These are phyloP conservation scores for Naganishia sp. DNA, from an alignment of 1,284 basidiomycete genomes.

Conservation along the genomic window DNA sequence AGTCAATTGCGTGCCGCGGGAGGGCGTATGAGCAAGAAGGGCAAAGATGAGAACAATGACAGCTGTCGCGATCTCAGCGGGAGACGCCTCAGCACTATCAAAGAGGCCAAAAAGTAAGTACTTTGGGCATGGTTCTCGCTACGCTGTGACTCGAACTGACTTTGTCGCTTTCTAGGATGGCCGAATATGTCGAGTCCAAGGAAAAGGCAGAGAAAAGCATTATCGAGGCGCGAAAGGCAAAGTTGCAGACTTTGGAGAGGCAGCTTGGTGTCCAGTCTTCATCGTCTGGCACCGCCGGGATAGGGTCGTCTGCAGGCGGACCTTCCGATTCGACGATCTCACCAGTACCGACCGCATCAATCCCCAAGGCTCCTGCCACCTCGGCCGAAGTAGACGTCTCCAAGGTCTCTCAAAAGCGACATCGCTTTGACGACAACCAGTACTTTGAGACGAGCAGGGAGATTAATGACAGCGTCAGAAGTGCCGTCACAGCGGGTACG, in stretches of 20 bases:
- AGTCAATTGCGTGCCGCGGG: conserved; percentile 94
- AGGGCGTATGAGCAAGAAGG: conserved; percentile 96
- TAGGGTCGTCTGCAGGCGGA: conserved; percentile 7
- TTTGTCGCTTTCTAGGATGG: conserved; percentile 62
- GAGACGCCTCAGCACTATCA: conserved; percentile 84
- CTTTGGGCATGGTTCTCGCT: not conserved
- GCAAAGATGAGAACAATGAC: conserved; percentile 79
- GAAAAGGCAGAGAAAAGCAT: conserved; percentile 77
- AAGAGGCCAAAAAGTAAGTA: conserved; percentile 87
- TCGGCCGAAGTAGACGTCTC: conserved; percentile 51
- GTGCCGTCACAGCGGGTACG: conserved; percentile 79
- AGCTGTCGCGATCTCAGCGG: conserved; percentile 92
- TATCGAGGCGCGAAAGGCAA: conserved; percentile 76
- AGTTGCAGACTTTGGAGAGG: conserved; percentile 79
- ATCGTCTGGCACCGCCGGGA: not conserved
- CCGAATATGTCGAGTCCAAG: conserved; percentile 83
- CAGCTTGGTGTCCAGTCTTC: conserved; percentile 68
- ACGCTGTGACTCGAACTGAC: not conserved
- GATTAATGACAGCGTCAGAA: conserved; percentile 88
- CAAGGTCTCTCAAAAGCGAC: conserved; percentile 69
- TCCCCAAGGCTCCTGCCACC: conserved; percentile 15
- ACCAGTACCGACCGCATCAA: conserved; percentile 9
- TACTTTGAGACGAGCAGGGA: conserved; percentile 90
- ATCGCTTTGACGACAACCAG: conserved; percentile 86
- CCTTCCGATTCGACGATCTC: conserved; percentile 11